Evolutionary conservation across 2,329 filamentous ascomycete genomes (phyloP).

Genomic region (Penicillium sp.): DNA sequence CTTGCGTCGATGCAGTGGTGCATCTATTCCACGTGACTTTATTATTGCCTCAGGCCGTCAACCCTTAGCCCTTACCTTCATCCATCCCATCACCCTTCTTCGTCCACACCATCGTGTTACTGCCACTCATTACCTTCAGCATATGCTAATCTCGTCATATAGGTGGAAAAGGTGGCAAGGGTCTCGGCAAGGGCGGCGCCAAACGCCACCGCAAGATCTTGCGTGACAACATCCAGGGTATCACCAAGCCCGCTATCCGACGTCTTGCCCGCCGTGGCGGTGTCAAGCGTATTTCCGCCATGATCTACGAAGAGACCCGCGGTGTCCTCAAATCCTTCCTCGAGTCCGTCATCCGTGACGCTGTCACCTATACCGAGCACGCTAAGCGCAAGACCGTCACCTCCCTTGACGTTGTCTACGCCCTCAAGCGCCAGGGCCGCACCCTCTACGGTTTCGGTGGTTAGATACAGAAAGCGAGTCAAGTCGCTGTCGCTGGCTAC

Average conservation of each 20-base stretch:
- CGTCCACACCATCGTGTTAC: neutral
- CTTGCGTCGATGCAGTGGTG: slow-evolving; percentile 23
- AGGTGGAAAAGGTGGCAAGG: slow-evolving; percentile 97
- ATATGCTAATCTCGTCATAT: slow-evolving; percentile 32
- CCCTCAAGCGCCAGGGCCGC: slow-evolving; percentile 68
- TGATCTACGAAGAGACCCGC: slow-evolving; percentile 85
- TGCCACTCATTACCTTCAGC: neutral
- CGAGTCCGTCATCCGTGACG: slow-evolving; percentile 78
- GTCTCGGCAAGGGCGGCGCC: slow-evolving; percentile 96
- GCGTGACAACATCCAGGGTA: slow-evolving; percentile 99
- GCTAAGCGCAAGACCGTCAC: slow-evolving; percentile 69
- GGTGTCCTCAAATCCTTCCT: slow-evolving; percentile 85
- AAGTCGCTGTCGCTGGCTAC: neutral
- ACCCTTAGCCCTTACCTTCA: slow-evolving; percentile 10
- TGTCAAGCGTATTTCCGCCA: slow-evolving; percentile 99
- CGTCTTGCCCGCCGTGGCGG: slow-evolving; percentile 98
- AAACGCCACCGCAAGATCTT: slow-evolving; percentile 99
- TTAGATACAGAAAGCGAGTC: slow-evolving; percentile 53
- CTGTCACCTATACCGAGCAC: slow-evolving; percentile 83
- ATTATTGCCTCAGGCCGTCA: slow-evolving; percentile 25
- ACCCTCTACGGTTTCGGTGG: slow-evolving; percentile 88
- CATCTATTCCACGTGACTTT: slow-evolving; percentile 33
- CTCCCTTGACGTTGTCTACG: slow-evolving; percentile 67
- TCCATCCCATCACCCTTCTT: neutral
- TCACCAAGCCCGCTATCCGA: slow-evolving; percentile 97